Base-by-base conservation (phyloP, 106 monocot species). In the Apostasia shenzhenica region DNA sequence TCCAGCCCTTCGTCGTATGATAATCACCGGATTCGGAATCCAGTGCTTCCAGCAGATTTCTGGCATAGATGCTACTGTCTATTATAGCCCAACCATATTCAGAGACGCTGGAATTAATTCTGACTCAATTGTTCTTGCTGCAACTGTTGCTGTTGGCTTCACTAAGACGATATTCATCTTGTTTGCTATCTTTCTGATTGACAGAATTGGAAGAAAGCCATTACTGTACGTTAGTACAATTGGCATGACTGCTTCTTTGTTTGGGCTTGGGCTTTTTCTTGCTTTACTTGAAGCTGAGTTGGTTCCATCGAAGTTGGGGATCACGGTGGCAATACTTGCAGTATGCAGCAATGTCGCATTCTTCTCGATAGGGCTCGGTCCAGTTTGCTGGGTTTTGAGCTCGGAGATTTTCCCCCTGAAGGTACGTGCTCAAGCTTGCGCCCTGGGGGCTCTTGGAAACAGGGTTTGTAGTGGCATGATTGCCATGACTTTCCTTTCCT, bases 111-210 rank as follows among this genome's bases (percentile, higher is more conserved):
- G 97, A n/a, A 87, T 99, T 59, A 40, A 72, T 43, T 79, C 87
- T 37, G 83, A 90, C 13, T 72, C 55, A 1, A 44, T 63, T 11
- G 72, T 92, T 78, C 89, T 99, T 45, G 93, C 73, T 39, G 92
- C 97, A 37, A 99, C 97, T 5, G 92, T 99, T 73, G 97, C 97
- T 58, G 92, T 99, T 74, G 97, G 97, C 39, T 87, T 99, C 47
- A 67, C 80, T 13, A 99, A 99, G 57, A 99, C 97, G 14, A 56
- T 68, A 6, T 99, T 99, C 70, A 99, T 99, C 43, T 77, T 93
- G 68, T 81, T 99, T 26, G 89, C 97, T 42, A 93, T 93, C 26
- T 45, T 99, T 68, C 85, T 99, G 1, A 89, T 99, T 41, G 97
- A 99, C 63, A 85, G 72, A 67, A 79, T 83, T 11, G 97, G 97